Base-by-base conservation (phyloP, 805 yeast species). In the Ogataea paraovalis region DNA sequence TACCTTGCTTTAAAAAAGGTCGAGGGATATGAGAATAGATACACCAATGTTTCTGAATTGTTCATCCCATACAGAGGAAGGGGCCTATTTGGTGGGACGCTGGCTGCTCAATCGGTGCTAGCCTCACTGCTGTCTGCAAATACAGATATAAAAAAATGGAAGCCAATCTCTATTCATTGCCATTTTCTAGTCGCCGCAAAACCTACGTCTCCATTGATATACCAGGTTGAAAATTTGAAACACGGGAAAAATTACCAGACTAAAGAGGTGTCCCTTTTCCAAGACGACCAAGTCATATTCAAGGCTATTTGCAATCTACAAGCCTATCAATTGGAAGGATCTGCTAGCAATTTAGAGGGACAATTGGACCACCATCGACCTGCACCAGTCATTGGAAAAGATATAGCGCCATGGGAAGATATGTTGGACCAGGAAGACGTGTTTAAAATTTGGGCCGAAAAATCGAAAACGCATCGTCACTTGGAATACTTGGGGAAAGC, bases 41-140 rank as follows among this genome's bases (percentile, higher is more conserved):
- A 51, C 41, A 51, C 55, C 5, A 66, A 62, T 40, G 49, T 46
- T 2, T 50, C 65, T 0, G 56, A 57, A 18, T 48, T 68, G 7
- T 60, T 55, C 27, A 71, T 77, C 3, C 81, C 81, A 2, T 69
- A 67, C 5, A 75, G 79, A 0, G 84, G 86, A 2, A 67, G 83
- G 39, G 88, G 87, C 2, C 78, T 83, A 0, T 84, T 83, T 66
- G 90, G 90, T 2, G 90, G 91, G 9, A 79, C 82, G 18, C 66
- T 80, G 39, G 79, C 82, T 16, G 86, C 87, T 0, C 90, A 84
- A 55, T 69, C 88, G 2, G 63, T 83, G 3, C 61, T 76, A 49
- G 87, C 87, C 5, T 82, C 85, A 2, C 67, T 82, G 30, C 70
- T 73, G 42, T 75, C 80, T 7, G 70, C 79, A 5, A 72, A 74